Conservation (phyloP, 2,329 filamentous ascomycete species). For the Trichoderma cornu-damae region DNA sequence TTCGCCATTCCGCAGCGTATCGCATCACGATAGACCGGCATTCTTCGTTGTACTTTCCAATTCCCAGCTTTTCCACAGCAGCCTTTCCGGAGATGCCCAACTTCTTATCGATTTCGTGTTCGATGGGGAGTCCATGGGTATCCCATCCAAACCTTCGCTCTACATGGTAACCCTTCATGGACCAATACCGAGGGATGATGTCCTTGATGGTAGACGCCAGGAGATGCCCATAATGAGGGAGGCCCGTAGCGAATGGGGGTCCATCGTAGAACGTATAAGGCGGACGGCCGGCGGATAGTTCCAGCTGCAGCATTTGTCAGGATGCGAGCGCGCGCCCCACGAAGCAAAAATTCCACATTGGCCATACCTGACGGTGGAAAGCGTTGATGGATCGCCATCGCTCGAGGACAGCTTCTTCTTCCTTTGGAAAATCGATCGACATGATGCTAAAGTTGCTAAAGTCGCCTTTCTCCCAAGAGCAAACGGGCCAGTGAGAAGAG, state of each 20-base stretch:
- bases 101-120: constrained; percentile 97
- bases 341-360: constrained; percentile 1
- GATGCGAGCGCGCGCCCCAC: neutral
- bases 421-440: constrained; percentile 89
- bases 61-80: constrained; percentile 78
- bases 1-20: constrained; percentile 79
- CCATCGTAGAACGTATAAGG: constrained; percentile 96
- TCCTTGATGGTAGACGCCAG: constrained; percentile 95
- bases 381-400: constrained; percentile 90
- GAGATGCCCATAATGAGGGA: constrained; percentile 65
- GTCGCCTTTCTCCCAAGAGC: constrained; percentile 1
- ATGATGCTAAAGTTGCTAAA: constrained; percentile 49
- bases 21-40: constrained; percentile 92
- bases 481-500: neutral
- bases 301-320: constrained; percentile 41
- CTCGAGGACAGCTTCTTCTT: constrained; percentile 79
- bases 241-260: constrained; percentile 69
- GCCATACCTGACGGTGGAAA: constrained; percentile 72
- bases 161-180: constrained; percentile 92
- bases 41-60: constrained; percentile 85
- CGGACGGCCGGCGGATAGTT: constrained; percentile 75
- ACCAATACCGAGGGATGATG: constrained; percentile 94
- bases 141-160: constrained; percentile 95
- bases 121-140: constrained; percentile 86
- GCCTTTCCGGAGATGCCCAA: constrained; percentile 82